A percentile compares a stretch with the other conserved stretches of the same genome.
Conservation (phyloP, 768 basidiomycete species). For the Lyophyllum shimeji region DNA sequence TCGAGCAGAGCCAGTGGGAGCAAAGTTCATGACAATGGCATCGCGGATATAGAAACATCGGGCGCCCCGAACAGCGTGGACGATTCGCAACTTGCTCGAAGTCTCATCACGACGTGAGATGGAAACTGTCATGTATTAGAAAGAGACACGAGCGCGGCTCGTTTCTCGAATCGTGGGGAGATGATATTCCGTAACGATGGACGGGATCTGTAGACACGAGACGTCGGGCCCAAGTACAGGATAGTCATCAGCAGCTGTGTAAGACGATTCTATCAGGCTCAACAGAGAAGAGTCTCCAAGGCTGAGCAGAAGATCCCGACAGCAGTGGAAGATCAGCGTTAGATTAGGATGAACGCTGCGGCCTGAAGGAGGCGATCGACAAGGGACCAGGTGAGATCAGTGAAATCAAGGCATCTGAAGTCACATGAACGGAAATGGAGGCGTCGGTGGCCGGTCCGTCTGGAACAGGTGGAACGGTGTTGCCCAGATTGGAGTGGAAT, state of each 20-base stretch:
- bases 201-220: neutral
- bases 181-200: neutral
- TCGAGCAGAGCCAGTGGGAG: too few relatives aligned
- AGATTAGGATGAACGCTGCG: neutral
- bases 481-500: slow-evolving; percentile 1
- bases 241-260: too few relatives aligned
- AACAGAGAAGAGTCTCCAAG: neutral
- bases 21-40: too few relatives aligned
- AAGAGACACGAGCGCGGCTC: neutral
- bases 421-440: neutral
- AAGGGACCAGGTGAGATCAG: neutral
- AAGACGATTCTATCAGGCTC: too few relatives aligned
- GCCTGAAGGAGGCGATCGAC: neutral
- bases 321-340: neutral
- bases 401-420: neutral
- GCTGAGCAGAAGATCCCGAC: neutral
- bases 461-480: neutral
- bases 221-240: too few relatives aligned
- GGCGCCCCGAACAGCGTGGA: neutral
- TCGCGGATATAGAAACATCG: too few relatives aligned
- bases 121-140: slow-evolving; percentile 6
- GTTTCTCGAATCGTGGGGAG: neutral
- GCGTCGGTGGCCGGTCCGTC: neutral
- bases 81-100: neutral
- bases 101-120: slow-evolving; percentile 6